Conservation (phyloP, 441 rosid species). For the Croton laevigatus region DNA sequence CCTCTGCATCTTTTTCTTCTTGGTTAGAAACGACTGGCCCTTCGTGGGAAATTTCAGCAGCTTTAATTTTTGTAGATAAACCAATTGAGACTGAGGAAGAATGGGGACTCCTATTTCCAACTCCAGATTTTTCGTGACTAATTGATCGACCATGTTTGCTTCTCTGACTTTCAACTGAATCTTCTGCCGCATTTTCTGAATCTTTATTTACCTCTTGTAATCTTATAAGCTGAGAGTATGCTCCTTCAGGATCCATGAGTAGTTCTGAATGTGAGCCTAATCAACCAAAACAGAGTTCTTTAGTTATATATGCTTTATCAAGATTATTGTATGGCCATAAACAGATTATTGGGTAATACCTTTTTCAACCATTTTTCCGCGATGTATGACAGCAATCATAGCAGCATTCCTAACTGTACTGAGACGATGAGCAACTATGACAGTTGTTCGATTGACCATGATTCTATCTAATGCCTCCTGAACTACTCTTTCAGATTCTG, state of each 20-base stretch:
- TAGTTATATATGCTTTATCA: neutral
- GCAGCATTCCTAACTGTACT: slow-evolving; percentile 65
- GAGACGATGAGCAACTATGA: slow-evolving; percentile 72
- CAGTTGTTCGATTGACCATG: slow-evolving; percentile 70
- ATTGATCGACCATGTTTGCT: too few species aligned
- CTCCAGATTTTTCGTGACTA: slow-evolving; percentile 29
- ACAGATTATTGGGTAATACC: slow-evolving; percentile 37
- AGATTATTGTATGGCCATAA: neutral
- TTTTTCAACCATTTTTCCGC: slow-evolving; percentile 67
- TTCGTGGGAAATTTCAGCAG: slow-evolving; percentile 7
- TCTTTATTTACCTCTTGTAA: slow-evolving; percentile 41
- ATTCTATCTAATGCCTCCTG: slow-evolving; percentile 75
- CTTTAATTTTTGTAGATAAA: slow-evolving; percentile 29
- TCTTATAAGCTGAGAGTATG: slow-evolving; percentile 50
- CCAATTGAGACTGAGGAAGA: slow-evolving; percentile 40
- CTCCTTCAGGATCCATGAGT: slow-evolving; percentile 42
- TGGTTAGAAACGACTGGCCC: slow-evolving; percentile 25
- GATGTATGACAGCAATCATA: slow-evolving; percentile 61
- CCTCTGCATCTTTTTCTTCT: slow-evolving; percentile 26
- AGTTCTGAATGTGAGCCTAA: slow-evolving; percentile 65
- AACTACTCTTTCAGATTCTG: slow-evolving; percentile 69
- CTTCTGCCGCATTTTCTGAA: slow-evolving; percentile 31
- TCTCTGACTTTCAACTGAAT: neutral
- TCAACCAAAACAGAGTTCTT: slow-evolving; percentile 1
- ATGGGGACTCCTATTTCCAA: slow-evolving; percentile 25